Evolutionary conservation across 1,284 basidiomycete genomes (phyloP).

Genomic region (Boletellus dicymbophilus): DNA sequence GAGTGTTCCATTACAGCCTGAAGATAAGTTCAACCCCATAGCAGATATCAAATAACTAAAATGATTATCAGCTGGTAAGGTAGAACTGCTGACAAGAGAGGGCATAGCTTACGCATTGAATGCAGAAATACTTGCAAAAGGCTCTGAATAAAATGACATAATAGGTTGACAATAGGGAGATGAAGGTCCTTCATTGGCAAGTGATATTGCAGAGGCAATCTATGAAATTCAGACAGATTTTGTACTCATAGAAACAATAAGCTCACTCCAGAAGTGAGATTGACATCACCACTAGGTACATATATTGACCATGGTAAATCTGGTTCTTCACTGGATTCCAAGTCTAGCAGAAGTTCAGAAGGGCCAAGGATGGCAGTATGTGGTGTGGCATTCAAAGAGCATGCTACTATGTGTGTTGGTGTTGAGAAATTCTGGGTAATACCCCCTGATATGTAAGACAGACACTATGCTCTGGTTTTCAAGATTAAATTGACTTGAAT

Average conservation of each 20-base stretch:
- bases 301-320: neutral
- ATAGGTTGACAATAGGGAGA: neutral
- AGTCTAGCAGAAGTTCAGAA: neutral
- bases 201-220: neutral
- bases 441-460: neutral
- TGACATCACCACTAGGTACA: neutral
- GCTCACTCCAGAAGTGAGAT: neutral
- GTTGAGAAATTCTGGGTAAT: neutral
- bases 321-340: neutral
- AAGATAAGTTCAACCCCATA: neutral
- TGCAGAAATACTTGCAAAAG: neutral
- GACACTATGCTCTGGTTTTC: no score
- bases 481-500: no score
- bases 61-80: neutral
- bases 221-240: neutral
- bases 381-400: no score
- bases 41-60: neutral
- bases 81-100: no score
- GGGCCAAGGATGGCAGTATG: neutral
- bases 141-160: neutral
- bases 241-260: no score
- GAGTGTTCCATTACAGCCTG: neutral
- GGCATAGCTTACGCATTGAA: neutral
- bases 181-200: neutral
- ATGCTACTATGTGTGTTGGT: neutral